These are phyloP conservation scores for Inga laurina DNA, from an alignment of 306 rosid genomes.

Conservation along the genomic window DNA sequence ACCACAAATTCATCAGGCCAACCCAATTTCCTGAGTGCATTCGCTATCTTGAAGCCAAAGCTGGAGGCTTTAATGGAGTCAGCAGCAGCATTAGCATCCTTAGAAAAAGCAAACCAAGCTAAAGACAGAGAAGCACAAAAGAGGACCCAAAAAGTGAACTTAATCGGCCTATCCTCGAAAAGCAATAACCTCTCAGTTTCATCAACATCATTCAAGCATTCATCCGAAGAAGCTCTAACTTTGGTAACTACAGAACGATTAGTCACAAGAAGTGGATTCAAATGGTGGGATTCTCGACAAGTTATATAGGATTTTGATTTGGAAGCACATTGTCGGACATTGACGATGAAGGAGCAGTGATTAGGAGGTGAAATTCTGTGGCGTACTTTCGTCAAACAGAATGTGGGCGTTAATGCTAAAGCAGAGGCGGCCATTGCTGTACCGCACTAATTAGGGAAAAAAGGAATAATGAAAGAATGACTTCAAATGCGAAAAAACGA, in stretches of 20 bases:
- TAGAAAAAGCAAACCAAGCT: slow-evolving; percentile 81
- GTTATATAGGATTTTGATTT: slow-evolving; percentile 26
- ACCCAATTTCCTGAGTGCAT: slow-evolving; percentile 60
- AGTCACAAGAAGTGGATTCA: slow-evolving; percentile 25
- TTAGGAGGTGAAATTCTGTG: slow-evolving; percentile 36
- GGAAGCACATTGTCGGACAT: slow-evolving; percentile 13
- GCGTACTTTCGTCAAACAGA: slow-evolving; percentile 44
- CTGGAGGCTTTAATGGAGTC: slow-evolving; percentile 84
- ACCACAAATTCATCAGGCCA: slow-evolving; percentile 87
- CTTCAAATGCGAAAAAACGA: neutral
- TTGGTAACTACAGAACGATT: slow-evolving; percentile 30
- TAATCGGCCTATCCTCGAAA: slow-evolving; percentile 53
- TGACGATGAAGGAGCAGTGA: slow-evolving; percentile 9
- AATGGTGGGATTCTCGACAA: slow-evolving; percentile 26
- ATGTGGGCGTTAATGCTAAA: slow-evolving; percentile 41
- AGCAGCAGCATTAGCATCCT: slow-evolving; percentile 83
- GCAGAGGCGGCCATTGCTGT: slow-evolving; percentile 53
- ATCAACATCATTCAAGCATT: slow-evolving; percentile 39
- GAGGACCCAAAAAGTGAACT: slow-evolving; percentile 64
- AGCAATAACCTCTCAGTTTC: slow-evolving; percentile 46
- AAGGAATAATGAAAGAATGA: neutral
- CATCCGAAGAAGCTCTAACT: slow-evolving; percentile 44
- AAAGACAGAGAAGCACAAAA: slow-evolving; percentile 83
- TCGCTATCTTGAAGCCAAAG: slow-evolving; percentile 79
- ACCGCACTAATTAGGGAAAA: neutral